Base-by-base conservation (phyloP, 805 yeast species). In the Nadsonia fulvescens region DNA sequence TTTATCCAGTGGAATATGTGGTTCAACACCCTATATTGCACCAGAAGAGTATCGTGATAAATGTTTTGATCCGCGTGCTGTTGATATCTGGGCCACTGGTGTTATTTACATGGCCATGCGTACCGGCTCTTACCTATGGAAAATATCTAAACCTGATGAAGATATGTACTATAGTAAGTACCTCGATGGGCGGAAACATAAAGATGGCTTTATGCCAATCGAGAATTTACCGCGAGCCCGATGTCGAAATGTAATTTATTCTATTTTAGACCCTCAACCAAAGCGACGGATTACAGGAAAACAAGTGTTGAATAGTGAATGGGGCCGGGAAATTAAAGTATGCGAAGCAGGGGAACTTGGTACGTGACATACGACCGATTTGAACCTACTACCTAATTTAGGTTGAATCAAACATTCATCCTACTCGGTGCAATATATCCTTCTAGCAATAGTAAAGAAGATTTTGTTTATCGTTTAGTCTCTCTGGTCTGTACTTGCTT, bases 91-190 rank as follows among this genome's bases (percentile, higher is more conserved):
- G 94, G 74, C 93, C 2, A 50, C 71, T 24, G 95, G 93, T 23
- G 66, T 82, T 3, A 62, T 74, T 16, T 73, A 71, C 47, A 54
- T 72, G 53, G 72, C 72, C 6, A 73, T 72, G 83, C 43, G 93
- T 42, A 76, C 93, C 0, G 96, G 96, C 6, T 59, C 93, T 27
- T 93, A 83, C 43, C 52, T 83, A 27, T 83, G 96, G 95, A 67
- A 74, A 40, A 54, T 70, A 31, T 94, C 95, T 2, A 49, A 55
- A 23, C 65, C 66, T 33, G 56, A 54, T 22, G 73, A 67, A 21
- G 96, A 83, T 47, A 86, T 71, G 40, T 82, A 77, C 46, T 83
- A 68, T 49, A 52, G 56, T 23, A 70, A 66, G 41, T 83, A 86
- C 46, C 52, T 82, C 31, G 60, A 59, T 27, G 81, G 79, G 31